Evolutionary conservation across 805 yeast species (phyloP).

Genomic region (Suhomyces xylopsoci): DNA sequence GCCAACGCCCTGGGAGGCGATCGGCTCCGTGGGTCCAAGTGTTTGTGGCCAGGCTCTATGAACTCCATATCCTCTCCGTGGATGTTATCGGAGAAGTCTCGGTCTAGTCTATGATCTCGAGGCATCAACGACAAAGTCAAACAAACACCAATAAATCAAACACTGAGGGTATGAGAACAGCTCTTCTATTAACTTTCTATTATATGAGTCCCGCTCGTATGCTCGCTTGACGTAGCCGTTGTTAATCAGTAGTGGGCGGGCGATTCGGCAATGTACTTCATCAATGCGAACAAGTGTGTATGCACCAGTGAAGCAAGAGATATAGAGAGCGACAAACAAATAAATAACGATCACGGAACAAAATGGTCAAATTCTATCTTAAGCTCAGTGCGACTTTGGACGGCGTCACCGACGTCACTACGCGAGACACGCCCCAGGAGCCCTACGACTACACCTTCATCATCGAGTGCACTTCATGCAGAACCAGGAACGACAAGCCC

Average conservation of each 20-base stretch:
- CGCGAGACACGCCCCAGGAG: constrained; percentile 53
- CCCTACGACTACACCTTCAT: constrained; percentile 78
- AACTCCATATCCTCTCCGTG: constrained; percentile 40
- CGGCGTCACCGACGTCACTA: constrained; percentile 54
- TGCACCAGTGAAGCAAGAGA: background rate
- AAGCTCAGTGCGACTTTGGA: constrained; percentile 46
- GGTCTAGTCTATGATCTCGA: background rate
- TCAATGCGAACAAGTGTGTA: background rate
- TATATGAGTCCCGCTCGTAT: background rate
- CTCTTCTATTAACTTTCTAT: too few species aligned
- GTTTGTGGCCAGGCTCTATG: constrained; percentile 17
- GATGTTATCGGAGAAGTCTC: constrained; percentile 34
- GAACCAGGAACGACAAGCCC: constrained; percentile 70
- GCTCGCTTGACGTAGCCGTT: background rate
- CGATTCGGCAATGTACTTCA: background rate
- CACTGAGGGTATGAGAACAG: background rate
- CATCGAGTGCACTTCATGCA: constrained; percentile 74
- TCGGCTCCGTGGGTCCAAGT: constrained; percentile 8
- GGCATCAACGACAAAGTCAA: too few species aligned
- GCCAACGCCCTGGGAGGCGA: background rate
- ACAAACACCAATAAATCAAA: too few species aligned
- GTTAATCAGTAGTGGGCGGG: background rate
- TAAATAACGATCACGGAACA: background rate
- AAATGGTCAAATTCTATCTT: constrained; percentile 39
- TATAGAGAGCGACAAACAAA: background rate